Percentiles rank a stretch among this genome's conserved stretches.
These are phyloP conservation scores for Exophiala sp. DNA, from an alignment of 2,329 filamentous ascomycete genomes.

Conservation along the genomic window DNA sequence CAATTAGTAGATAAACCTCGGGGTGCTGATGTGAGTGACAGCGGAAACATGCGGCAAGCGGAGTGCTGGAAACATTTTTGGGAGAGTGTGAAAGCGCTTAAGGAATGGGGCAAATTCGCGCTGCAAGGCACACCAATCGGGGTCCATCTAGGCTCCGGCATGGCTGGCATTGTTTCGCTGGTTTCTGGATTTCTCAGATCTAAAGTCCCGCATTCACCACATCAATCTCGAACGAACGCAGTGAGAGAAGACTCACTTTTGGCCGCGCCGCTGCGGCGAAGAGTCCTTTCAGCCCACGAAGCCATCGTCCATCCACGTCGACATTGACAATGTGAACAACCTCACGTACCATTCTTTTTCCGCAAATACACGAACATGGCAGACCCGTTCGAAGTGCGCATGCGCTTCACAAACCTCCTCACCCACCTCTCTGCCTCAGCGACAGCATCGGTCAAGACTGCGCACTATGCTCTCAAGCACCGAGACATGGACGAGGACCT, in stretches of 20 bases:
- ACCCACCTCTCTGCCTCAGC: conserved; percentile 89
- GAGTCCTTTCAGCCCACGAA: not conserved
- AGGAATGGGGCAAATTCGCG: conserved; percentile 4
- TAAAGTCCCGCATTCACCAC: too few relatives aligned
- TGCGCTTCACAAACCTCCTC: conserved; percentile 89
- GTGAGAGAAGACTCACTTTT: too few relatives aligned
- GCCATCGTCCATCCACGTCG: not conserved
- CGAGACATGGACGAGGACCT: conserved; percentile 94
- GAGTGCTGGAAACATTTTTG: not conserved
- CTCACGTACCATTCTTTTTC: not conserved
- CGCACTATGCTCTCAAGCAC: conserved; percentile 91
- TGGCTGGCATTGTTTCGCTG: not conserved
- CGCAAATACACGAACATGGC: conserved; percentile 52
- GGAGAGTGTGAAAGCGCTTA: not conserved
- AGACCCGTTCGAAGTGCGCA: conserved; percentile 96
- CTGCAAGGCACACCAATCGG: conserved; percentile 19
- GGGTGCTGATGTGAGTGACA: not conserved
- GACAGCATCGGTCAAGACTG: conserved; percentile 84
- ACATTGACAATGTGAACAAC: not conserved
- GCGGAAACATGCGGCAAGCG: too few relatives aligned
- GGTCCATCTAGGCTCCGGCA: not conserved
- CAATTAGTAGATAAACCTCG: too few relatives aligned
- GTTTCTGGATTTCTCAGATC: not conserved
- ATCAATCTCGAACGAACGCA: too few relatives aligned
- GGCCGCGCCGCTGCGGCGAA: too few relatives aligned